Evolutionary conservation across 2,329 filamentous ascomycete genomes (phyloP).

Genomic region (Phialophora expanda): DNA sequence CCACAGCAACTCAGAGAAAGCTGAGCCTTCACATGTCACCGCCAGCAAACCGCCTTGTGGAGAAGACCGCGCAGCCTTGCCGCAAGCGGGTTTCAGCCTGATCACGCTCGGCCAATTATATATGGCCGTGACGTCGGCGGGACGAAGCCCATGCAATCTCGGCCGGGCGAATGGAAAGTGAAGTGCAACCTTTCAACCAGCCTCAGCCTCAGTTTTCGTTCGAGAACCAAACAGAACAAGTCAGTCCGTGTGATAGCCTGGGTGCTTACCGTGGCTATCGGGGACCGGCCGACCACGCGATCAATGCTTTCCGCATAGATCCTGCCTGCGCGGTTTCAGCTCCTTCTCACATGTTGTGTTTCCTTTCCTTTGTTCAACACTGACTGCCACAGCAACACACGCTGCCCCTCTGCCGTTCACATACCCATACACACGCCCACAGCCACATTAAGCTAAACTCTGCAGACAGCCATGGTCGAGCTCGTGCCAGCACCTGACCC

Average conservation of each 20-base stretch:
- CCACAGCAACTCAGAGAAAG: too few relatives aligned
- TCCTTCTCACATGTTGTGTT: background rate
- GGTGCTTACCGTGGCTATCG: background rate
- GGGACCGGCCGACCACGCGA: background rate
- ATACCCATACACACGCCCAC: background rate
- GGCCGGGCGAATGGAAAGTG: constrained; percentile 30
- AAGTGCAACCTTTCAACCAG: constrained; percentile 16
- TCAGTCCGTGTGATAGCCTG: background rate
- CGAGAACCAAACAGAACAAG: constrained; percentile 5
- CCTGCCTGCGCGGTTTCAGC: background rate
- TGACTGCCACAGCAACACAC: constrained; percentile 6
- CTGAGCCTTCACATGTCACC: background rate
- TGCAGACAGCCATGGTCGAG: constrained; percentile 54
- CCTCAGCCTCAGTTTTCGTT: constrained; percentile 10
- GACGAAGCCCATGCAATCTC: constrained; percentile 7
- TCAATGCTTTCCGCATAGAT: constrained; percentile 11
- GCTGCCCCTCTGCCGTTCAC: background rate
- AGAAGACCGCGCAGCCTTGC: constrained; percentile 13
- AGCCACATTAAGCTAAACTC: background rate
- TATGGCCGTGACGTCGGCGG: background rate
- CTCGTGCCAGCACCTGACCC: constrained; percentile 61
- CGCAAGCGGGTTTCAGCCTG: constrained; percentile 14
- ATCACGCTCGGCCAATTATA: constrained; percentile 4
- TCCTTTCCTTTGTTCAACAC: constrained; percentile 4
- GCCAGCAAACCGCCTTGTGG: background rate